Conservation (phyloP, 1,284 basidiomycete species). For the Tilletia setariae region DNA sequence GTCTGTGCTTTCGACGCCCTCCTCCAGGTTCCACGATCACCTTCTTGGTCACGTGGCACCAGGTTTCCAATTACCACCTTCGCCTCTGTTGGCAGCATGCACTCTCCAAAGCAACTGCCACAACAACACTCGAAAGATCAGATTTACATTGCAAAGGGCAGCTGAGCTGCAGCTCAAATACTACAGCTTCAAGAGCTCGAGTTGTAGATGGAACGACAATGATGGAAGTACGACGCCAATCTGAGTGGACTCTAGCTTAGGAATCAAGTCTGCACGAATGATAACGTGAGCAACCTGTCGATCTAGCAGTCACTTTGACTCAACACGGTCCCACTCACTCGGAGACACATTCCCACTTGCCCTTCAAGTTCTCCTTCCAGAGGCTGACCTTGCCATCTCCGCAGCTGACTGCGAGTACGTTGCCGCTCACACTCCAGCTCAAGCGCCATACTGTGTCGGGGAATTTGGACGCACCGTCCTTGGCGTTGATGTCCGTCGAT, state of each 20-base stretch:
- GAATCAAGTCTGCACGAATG: neutral
- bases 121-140: too few relatives aligned
- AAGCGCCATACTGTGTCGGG: slow-evolving; percentile 77
- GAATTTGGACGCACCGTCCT: slow-evolving; percentile 37
- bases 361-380: slow-evolving; percentile 96
- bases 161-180: too few relatives aligned
- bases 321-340: slow-evolving; percentile 23
- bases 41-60: too few relatives aligned
- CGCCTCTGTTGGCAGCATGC: too few relatives aligned
- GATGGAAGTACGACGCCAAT: neutral
- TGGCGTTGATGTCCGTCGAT: slow-evolving; percentile 13
- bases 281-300: neutral
- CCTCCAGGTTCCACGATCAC: too few relatives aligned
- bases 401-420: slow-evolving; percentile 92
- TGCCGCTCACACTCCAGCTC: slow-evolving; percentile 93
- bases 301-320: neutral
- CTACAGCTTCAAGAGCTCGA: neutral
- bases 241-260: too few relatives aligned
- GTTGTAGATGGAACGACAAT: neutral
- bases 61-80: too few relatives aligned
- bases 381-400: slow-evolving; percentile 96
- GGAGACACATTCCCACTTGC: slow-evolving; percentile 85
- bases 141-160: too few relatives aligned
- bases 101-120: too few relatives aligned
- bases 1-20: too few relatives aligned